phyloP scores from a whole-genome alignment of 2,329 filamentous ascomycete genomes.

The Cladophialophora bantiana region DNA sequence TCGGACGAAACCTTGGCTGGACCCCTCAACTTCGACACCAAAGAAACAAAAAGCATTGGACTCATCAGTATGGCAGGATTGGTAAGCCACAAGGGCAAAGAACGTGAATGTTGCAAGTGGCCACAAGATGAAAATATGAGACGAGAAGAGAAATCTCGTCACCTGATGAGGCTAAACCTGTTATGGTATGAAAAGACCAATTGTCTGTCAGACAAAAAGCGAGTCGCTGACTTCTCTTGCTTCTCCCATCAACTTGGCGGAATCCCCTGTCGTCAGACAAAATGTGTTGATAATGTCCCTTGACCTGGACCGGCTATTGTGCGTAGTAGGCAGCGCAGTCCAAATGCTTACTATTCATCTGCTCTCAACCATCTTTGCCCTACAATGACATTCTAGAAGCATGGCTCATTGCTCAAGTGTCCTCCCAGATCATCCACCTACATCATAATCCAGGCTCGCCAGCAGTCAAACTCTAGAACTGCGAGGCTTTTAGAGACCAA shows the following conservation, averaged over 20 bases:
- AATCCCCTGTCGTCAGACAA: background rate
- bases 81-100: background rate
- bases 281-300: background rate
- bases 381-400: slow-evolving; percentile 1
- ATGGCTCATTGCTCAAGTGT: background rate
- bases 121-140: background rate
- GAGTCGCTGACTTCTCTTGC: background rate
- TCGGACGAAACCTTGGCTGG: background rate
- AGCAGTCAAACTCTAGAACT: background rate
- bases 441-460: background rate
- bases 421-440: background rate
- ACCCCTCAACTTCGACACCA: background rate
- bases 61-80: background rate
- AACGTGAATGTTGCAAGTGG: background rate
- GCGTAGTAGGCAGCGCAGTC: no score
- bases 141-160: background rate
- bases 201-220: background rate
- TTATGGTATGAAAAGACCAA: background rate
- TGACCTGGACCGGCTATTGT: no score
- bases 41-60: background rate
- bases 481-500: background rate
- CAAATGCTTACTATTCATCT: background rate
- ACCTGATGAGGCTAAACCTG: background rate
- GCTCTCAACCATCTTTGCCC: background rate
- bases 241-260: background rate